Percentiles rank a stretch among this genome's conserved stretches.
These are phyloP conservation scores for Tricholomella constricta DNA, from an alignment of 768 basidiomycete genomes.

Conservation along the genomic window DNA sequence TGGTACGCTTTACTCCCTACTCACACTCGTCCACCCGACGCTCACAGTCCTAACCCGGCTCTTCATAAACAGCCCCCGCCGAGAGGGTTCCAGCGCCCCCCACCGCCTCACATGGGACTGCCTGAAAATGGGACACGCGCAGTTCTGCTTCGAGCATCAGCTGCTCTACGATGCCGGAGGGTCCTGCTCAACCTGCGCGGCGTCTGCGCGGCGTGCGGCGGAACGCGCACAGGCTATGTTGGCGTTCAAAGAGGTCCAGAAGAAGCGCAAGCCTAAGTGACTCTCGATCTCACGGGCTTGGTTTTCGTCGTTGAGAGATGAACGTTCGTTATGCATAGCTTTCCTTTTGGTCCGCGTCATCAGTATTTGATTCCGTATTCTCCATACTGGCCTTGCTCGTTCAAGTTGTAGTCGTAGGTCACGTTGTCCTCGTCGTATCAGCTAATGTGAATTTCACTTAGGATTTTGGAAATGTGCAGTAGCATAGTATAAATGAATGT, in stretches of 20 bases:
- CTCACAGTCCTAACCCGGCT: not conserved
- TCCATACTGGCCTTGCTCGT: too few species aligned
- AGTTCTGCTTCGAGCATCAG: not conserved
- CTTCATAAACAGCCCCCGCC: not conserved
- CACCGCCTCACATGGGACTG: not conserved
- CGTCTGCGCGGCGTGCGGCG: not conserved
- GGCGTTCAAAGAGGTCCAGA: not conserved
- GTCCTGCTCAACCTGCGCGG: not conserved
- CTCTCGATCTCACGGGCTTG: too few species aligned
- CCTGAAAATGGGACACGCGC: not conserved
- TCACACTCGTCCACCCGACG: not conserved
- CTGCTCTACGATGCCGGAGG: not conserved
- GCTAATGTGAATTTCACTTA: too few species aligned
- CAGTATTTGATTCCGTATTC: too few species aligned
- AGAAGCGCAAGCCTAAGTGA: too few species aligned
- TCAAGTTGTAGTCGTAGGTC: too few species aligned
- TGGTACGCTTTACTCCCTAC: not conserved
- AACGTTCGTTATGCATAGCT: too few species aligned
- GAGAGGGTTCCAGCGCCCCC: not conserved
- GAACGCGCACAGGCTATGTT: not conserved
- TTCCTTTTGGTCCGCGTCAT: too few species aligned
- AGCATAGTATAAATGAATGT: too few species aligned
- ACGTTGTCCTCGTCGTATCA: too few species aligned
- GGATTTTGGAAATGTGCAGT: too few species aligned
- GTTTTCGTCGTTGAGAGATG: too few species aligned